phyloP scores from a whole-genome alignment of 179 eudicot genomes.

The Corrigiola litoralis region DNA sequence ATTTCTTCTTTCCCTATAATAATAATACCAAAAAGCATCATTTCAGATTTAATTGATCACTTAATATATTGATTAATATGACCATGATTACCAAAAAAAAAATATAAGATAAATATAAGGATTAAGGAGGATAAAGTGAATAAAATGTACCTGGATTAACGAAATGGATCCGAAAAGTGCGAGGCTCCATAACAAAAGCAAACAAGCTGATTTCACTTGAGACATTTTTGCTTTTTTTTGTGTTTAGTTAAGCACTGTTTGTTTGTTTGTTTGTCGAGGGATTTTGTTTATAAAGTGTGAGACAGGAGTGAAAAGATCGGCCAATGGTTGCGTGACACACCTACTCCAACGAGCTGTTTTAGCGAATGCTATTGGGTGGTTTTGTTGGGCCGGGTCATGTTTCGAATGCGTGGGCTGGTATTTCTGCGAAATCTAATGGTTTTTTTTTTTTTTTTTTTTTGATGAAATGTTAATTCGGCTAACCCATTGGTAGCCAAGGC shows the following conservation, averaged over 20 bases:
- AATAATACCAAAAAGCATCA: background rate
- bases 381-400: background rate
- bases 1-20: conserved; percentile 78
- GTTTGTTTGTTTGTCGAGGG: background rate
- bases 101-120: background rate
- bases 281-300: background rate
- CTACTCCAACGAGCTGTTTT: conserved; percentile 1
- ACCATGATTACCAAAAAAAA: background rate
- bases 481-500: too few relatives aligned
- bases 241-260: background rate
- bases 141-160: conserved; percentile 33
- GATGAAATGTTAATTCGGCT: too few relatives aligned
- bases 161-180: conserved; percentile 38
- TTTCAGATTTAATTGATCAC: too few relatives aligned
- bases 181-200: conserved; percentile 29
- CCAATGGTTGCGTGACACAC: conserved; percentile 17
- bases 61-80: too few relatives aligned
- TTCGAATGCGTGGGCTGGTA: background rate
- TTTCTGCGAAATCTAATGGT: too few relatives aligned
- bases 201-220: conserved; percentile 16
- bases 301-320: background rate
- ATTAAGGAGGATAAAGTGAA: background rate
- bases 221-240: conserved; percentile 15
- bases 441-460: too few relatives aligned
- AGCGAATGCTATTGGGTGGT: conserved; percentile 20